Percentiles rank a stretch among this genome's conserved stretches.
Evolutionary conservation across 202 grass and related monocot species (phyloP).

Genomic region (Setaria viridis): DNA sequence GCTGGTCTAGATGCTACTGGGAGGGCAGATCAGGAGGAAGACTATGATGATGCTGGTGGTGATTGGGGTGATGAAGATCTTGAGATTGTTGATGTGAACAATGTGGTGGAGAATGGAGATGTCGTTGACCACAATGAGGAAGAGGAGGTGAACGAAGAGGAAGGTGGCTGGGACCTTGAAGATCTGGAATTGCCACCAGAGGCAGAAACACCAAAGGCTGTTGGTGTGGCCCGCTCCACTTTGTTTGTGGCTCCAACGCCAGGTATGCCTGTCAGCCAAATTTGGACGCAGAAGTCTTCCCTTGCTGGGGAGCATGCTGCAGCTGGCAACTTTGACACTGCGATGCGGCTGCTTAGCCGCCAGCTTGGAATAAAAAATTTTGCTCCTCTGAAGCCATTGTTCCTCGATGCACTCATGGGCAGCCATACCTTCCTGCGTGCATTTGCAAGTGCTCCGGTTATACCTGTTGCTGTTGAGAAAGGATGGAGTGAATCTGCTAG

Average conservation of each 20-base stretch:
- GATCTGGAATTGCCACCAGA: constrained; percentile 78
- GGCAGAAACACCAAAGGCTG: constrained; percentile 62
- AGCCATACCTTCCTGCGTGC: constrained; percentile 68
- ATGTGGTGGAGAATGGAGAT: constrained; percentile 70
- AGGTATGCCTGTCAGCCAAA: constrained; percentile 82
- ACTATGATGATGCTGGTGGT: constrained; percentile 68
- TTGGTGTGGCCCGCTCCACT: constrained; percentile 33
- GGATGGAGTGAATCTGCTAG: constrained; percentile 74
- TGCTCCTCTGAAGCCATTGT: constrained; percentile 68
- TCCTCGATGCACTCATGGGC: constrained; percentile 67
- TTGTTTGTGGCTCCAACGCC: constrained; percentile 73
- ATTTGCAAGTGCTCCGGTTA: constrained; percentile 59
- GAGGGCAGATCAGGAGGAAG: constrained; percentile 61
- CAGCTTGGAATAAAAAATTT: constrained; percentile 84
- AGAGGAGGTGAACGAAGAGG: constrained; percentile 56
- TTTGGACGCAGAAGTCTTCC: constrained; percentile 87
- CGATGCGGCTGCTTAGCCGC: constrained; percentile 73
- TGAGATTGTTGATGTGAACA: constrained; percentile 64
- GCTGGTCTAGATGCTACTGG: constrained; percentile 70
- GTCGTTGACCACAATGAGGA: constrained; percentile 46
- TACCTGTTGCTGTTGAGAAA: constrained; percentile 75
- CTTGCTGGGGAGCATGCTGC: constrained; percentile 83
- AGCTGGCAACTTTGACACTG: constrained; percentile 80
- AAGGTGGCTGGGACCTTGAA: constrained; percentile 90
- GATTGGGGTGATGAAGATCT: constrained; percentile 83